phyloP scores from a whole-genome alignment of 352 stramenopile species.

The Phytopythium cucurbitacearum region DNA sequence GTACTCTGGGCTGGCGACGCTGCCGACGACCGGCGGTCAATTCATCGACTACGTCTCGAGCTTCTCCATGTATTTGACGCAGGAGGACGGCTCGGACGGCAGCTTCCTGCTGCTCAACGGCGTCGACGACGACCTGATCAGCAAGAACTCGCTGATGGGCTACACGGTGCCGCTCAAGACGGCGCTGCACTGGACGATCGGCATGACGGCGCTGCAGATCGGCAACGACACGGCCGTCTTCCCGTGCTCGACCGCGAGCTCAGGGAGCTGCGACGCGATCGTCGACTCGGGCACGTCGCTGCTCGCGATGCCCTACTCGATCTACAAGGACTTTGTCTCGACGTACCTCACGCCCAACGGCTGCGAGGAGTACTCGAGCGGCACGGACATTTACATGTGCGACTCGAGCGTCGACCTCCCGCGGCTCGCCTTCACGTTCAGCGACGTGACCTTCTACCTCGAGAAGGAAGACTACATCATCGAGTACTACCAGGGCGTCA shows the following conservation, averaged over 20 bases:
- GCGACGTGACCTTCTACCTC: constrained; percentile 54
- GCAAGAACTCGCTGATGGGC: constrained; percentile 28
- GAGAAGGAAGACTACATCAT: constrained; percentile 58
- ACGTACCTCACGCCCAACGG: constrained; percentile 33
- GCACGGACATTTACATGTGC: constrained; percentile 54
- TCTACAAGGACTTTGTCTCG: constrained; percentile 34
- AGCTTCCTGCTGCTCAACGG: constrained; percentile 71
- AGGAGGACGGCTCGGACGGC: constrained; percentile 31
- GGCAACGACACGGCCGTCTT: constrained; percentile 28
- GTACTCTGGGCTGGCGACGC: constrained; percentile 43
- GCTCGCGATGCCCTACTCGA: constrained; percentile 39
- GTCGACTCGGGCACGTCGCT: constrained; percentile 67
- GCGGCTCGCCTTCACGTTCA: constrained; percentile 47
- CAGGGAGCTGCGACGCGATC: constrained; percentile 32
- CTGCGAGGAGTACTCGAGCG: constrained; percentile 28
- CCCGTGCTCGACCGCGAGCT: constrained; percentile 32
- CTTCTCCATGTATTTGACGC: constrained; percentile 66
- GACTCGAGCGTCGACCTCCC: constrained; percentile 37
- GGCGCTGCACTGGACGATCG: constrained; percentile 61
- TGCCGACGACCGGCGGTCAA: constrained; percentile 38
- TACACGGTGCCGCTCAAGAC: constrained; percentile 51
- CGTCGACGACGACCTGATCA: constrained; percentile 57
- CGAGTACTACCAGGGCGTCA: constrained; percentile 17
- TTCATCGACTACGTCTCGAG: constrained; percentile 58
- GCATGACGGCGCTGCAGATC: constrained; percentile 53